Conservation (phyloP, 805 yeast species). For the Brettanomyces custersianus region DNA sequence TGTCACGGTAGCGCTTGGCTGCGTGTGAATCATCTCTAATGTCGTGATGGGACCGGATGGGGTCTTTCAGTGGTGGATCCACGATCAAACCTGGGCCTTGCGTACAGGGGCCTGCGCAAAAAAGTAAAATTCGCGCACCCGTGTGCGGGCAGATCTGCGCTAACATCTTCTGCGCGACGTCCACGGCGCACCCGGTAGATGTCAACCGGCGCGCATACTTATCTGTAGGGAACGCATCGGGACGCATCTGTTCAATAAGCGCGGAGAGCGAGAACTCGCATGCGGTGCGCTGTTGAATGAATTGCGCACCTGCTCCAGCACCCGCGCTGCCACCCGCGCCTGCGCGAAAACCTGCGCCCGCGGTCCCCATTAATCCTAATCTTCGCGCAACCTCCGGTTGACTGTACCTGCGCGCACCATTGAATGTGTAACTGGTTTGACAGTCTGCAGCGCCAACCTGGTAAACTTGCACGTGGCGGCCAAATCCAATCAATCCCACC, state of each 20-base stretch:
- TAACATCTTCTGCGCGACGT: slow-evolving; percentile 33
- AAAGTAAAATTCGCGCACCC: slow-evolving; percentile 47
- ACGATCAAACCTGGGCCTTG: slow-evolving; percentile 58
- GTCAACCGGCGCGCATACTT: slow-evolving; percentile 40
- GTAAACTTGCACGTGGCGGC: slow-evolving; percentile 50
- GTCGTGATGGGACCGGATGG: slow-evolving; percentile 60
- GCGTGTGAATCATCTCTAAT: slow-evolving; percentile 34
- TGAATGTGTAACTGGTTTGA: slow-evolving; percentile 35
- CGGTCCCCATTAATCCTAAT: slow-evolving; percentile 30
- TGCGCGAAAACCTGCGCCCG: no score
- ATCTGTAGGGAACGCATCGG: slow-evolving; percentile 40
- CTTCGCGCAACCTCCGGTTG: slow-evolving; percentile 36
- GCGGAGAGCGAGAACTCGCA: slow-evolving; percentile 43
- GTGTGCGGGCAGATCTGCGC: slow-evolving; percentile 32
- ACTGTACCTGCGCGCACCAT: slow-evolving; percentile 46
- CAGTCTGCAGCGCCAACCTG: slow-evolving; percentile 34
- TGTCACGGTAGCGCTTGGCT: slow-evolving; percentile 33
- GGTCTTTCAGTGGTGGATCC: slow-evolving; percentile 45
- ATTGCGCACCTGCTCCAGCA: slow-evolving; percentile 21
- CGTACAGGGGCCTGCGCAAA: slow-evolving; percentile 59
- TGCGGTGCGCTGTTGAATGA: slow-evolving; percentile 37
- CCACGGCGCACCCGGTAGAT: slow-evolving; percentile 53
- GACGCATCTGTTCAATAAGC: slow-evolving; percentile 38
- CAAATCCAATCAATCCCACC: slow-evolving; percentile 51
- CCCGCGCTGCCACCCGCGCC: slow-evolving; percentile 21